A percentile compares a stretch with the other conserved stretches of the same genome.
Conservation (phyloP, 805 yeast genomes). For the Candida ovalis region DNA sequence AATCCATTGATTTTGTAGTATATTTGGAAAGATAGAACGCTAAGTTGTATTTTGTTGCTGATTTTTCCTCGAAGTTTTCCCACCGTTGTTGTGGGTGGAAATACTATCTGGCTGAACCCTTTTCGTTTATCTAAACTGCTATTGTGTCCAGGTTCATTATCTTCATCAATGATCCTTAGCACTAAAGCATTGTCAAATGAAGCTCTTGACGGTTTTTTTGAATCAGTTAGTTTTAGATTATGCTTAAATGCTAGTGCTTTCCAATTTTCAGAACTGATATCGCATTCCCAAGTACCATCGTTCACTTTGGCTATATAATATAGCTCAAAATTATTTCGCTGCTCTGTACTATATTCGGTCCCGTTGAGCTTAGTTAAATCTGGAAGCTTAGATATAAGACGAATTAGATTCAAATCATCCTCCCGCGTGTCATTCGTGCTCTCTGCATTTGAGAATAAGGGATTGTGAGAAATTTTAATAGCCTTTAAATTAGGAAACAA, state of each 20-base stretch:
- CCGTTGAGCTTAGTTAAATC: conserved; percentile 53
- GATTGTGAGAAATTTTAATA: conserved; percentile 51
- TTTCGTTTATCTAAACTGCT: conserved; percentile 1
- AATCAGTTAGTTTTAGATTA: conserved; percentile 15
- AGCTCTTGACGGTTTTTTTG: not conserved
- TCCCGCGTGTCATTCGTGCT: conserved; percentile 11
- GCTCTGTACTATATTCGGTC: conserved; percentile 39
- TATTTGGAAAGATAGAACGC: conserved; percentile 24
- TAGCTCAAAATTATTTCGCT: conserved; percentile 62
- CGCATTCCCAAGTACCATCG: conserved; percentile 26
- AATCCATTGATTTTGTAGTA: conserved; percentile 8
- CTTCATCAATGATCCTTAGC: not conserved
- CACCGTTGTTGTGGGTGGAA: conserved; percentile 32
- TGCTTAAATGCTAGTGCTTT: conserved; percentile 35
- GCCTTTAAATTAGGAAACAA: conserved; percentile 41
- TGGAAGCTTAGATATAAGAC: conserved; percentile 24
- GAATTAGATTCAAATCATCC: conserved; percentile 13
- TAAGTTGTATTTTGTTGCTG: conserved; percentile 19
- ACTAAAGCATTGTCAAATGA: not conserved
- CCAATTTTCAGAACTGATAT: conserved; percentile 38
- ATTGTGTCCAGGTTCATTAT: not conserved
- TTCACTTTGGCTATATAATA: conserved; percentile 55
- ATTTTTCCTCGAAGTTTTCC: conserved; percentile 34
- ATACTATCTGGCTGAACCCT: conserved; percentile 19
- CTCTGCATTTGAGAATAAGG: conserved; percentile 34